Evolutionary conservation across 2,329 filamentous ascomycete species (phyloP).

Genomic region (Stylonectria norvegica): DNA sequence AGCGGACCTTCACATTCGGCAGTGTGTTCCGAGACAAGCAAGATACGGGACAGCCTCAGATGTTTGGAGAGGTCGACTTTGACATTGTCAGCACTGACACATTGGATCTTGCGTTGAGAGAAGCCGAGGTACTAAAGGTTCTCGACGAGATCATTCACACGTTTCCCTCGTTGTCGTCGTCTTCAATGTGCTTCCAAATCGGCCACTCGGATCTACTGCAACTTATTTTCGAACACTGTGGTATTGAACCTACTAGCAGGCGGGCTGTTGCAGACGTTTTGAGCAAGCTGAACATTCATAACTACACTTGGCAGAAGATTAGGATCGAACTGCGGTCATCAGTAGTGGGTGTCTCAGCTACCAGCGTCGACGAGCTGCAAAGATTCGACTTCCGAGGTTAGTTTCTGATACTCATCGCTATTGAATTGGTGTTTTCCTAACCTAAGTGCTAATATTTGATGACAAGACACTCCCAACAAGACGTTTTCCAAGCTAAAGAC

Average conservation of each 20-base stretch:
- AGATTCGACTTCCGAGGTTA: slow-evolving; percentile 85
- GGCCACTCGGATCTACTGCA: slow-evolving; percentile 86
- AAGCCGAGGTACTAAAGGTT: slow-evolving; percentile 91
- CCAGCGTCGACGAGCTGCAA: slow-evolving; percentile 84
- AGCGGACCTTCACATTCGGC: slow-evolving; percentile 83
- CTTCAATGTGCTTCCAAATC: slow-evolving; percentile 81
- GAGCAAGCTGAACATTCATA: slow-evolving; percentile 80
- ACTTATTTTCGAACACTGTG: slow-evolving; percentile 85
- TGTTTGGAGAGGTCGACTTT: slow-evolving; percentile 89
- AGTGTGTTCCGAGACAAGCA: slow-evolving; percentile 78
- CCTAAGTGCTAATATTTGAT: too few relatives aligned
- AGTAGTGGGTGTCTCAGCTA: slow-evolving; percentile 76
- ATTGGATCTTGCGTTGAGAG: slow-evolving; percentile 79
- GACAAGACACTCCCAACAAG: slow-evolving; percentile 51
- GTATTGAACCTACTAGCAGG: slow-evolving; percentile 67
- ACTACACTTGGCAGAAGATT: slow-evolving; percentile 79
- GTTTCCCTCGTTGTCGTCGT: slow-evolving; percentile 70
- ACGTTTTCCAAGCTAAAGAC: slow-evolving; percentile 57
- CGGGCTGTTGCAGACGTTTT: slow-evolving; percentile 75
- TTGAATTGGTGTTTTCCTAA: slow-evolving; percentile 14
- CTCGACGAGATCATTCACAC: slow-evolving; percentile 83
- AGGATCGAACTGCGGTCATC: slow-evolving; percentile 78
- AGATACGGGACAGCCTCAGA: slow-evolving; percentile 75
- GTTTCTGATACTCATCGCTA: slow-evolving; percentile 10
- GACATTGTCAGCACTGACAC: slow-evolving; percentile 86